Percentiles rank a stretch among this genome's conserved stretches.
Conservation (phyloP, 192 early-diverging fungal species). For the Funneliformis mosseae region DNA sequence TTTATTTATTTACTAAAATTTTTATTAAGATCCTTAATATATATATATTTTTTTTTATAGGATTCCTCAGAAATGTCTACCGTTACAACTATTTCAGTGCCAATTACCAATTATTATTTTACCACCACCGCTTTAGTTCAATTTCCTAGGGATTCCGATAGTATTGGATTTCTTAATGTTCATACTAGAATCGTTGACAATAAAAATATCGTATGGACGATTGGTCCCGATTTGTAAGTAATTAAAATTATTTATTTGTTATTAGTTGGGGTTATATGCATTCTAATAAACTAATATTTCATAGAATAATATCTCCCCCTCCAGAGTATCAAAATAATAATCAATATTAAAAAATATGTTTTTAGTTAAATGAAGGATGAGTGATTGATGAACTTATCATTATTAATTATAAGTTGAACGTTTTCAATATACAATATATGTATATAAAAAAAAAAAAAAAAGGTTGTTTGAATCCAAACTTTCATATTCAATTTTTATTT, state of each 20-base stretch:
- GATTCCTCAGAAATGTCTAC: background rate
- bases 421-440: too few relatives aligned
- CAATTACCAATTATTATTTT: slow-evolving; percentile 6
- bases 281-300: background rate
- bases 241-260: background rate
- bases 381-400: too few relatives aligned
- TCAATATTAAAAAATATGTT: background rate
- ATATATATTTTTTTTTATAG: background rate
- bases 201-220: background rate
- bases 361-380: too few relatives aligned
- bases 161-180: slow-evolving; percentile 9
- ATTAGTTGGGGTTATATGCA: background rate
- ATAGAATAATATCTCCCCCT: background rate
- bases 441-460: too few relatives aligned
- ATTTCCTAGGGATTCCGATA: background rate
- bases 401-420: too few relatives aligned
- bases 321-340: background rate
- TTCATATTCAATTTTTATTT: too few relatives aligned
- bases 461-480: too few relatives aligned
- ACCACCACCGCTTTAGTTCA: background rate
- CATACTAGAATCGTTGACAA: slow-evolving; percentile 1
- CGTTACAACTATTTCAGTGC: too few relatives aligned
- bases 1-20: background rate
- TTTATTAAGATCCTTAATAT: too few relatives aligned
- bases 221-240: slow-evolving; percentile 20